Conservation (phyloP, 768 basidiomycete genomes). For the Multifurca ochricompacta region DNA sequence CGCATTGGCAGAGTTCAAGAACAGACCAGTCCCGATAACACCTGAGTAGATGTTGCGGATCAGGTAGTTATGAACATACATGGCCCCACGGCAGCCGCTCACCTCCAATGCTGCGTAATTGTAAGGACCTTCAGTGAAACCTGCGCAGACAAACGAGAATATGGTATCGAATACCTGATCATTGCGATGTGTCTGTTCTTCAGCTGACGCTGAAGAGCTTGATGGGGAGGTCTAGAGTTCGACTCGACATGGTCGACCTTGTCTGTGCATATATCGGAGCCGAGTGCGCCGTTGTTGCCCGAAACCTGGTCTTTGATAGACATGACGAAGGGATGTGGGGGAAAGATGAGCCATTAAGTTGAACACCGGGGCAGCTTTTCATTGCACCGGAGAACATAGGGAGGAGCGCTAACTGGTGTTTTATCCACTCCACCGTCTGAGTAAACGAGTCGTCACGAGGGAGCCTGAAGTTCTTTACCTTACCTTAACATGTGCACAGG, state of each 20-base stretch:
- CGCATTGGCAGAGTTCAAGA: conserved; percentile 41
- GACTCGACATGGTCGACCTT: neutral
- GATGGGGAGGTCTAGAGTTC: neutral
- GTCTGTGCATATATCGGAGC: neutral
- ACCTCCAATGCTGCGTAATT: conserved; percentile 30
- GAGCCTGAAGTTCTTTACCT: no score
- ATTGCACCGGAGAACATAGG: neutral
- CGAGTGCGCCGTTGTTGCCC: neutral
- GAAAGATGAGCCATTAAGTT: no score
- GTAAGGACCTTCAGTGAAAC: conserved; percentile 6
- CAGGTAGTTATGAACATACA: neutral
- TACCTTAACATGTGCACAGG: no score
- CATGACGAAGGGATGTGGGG: neutral
- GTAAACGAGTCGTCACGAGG: no score
- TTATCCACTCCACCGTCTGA: no score
- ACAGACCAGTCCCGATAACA: conserved; percentile 37
- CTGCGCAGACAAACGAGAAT: neutral
- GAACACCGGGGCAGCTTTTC: neutral
- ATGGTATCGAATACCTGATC: conserved; percentile 47
- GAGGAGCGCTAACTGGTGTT: no score
- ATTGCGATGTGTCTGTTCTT: conserved; percentile 71
- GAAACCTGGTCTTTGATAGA: neutral
- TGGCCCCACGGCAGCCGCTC: neutral
- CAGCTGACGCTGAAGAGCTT: conserved; percentile 25
- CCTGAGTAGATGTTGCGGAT: conserved; percentile 1